Base-by-base conservation (phyloP, 768 basidiomycete genomes). In the Phylloporus scabripes region DNA sequence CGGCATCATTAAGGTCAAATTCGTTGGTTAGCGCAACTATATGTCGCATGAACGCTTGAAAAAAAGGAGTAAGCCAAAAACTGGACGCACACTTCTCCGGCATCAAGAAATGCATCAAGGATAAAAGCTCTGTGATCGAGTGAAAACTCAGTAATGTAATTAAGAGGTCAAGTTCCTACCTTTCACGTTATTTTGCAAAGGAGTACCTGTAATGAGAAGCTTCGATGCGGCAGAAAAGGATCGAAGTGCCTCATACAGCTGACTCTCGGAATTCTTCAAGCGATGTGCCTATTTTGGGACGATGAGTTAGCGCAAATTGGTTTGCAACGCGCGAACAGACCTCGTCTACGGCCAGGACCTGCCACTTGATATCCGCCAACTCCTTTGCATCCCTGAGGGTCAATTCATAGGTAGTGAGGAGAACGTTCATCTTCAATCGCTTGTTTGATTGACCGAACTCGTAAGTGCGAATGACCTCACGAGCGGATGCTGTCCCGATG, bases 91-190 rank as follows among this genome's bases (percentile, higher is more conserved):
- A 99, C 73, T 91, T 92, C 61, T 98, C 94, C 7, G 96, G 96
- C 90, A 96, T 96, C 57, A 98, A 75, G 77, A 99, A 99, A 67
- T 98, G 96, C 95, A 98, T 98, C 67, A 98, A 72, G 8, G 96
- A 92, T 36, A 98, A 75, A 31, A 99, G 72, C 68, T 99, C 96
- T 96, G 62, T 7, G 46, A 40, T 45, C 46, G 42, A 34, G 46
- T 31, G 21, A 37, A 17, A 49, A 43, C 41, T 57, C 36, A 57
- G 51, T 36, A 45, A 57, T 21, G 23, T 29, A 36, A 31, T 20
- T 17, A 23, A n/a, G 52, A 29, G 33, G n/a, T 18, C 41, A 29
- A 48, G 46, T 24, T 61, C 74, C 38, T 58, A 92, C 94, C 94
- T 76, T 92, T 97, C 59, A 99, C 95, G 64, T 96, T 99, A 73